Percentiles rank a stretch among this genome's conserved stretches.
phyloP scores from a whole-genome alignment of 306 rosid species.

The Cercis canadensis region DNA sequence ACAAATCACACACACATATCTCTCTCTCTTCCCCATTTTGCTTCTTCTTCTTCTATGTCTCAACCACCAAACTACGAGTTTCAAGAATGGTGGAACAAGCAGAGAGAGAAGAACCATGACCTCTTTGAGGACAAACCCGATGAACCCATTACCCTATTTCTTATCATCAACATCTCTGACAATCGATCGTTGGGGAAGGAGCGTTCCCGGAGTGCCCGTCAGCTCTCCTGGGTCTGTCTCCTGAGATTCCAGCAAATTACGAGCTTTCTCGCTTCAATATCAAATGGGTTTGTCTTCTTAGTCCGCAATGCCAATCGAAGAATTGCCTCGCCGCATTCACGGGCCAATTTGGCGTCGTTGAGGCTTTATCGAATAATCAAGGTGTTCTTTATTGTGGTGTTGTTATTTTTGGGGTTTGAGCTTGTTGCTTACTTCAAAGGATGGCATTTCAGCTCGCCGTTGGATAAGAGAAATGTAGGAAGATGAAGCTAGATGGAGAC shows the following conservation, averaged over 20 bases:
- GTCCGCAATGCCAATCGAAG: slow-evolving; percentile 79
- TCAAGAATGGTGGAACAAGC: slow-evolving; percentile 99
- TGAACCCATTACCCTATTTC: slow-evolving; percentile 30
- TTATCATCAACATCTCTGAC: slow-evolving; percentile 36
- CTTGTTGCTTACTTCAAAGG: slow-evolving; percentile 88
- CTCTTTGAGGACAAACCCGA: slow-evolving; percentile 39
- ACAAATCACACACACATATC: too few relatives aligned
- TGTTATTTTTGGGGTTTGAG: slow-evolving; percentile 68
- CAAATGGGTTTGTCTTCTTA: slow-evolving; percentile 49
- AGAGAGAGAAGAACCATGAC: slow-evolving; percentile 59
- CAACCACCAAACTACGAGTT: slow-evolving; percentile 83
- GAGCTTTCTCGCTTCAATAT: slow-evolving; percentile 48
- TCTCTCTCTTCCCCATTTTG: too few relatives aligned
- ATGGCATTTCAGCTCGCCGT: slow-evolving; percentile 93
- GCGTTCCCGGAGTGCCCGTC: slow-evolving; percentile 78
- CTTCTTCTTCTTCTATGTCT: slow-evolving; percentile 54
- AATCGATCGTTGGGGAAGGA: slow-evolving; percentile 65
- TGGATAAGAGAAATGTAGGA: too few relatives aligned
- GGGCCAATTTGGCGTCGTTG: slow-evolving; percentile 66
- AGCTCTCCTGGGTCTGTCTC: slow-evolving; percentile 76
- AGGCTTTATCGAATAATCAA: slow-evolving; percentile 75
- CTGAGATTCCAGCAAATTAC: slow-evolving; percentile 77
- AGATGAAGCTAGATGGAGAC: too few relatives aligned
- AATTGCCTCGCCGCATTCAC: slow-evolving; percentile 54
- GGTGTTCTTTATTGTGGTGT: slow-evolving; percentile 62